Evolutionary conservation across 305 asterid species (phyloP).

Genomic region (Fraxinus baroniana): DNA sequence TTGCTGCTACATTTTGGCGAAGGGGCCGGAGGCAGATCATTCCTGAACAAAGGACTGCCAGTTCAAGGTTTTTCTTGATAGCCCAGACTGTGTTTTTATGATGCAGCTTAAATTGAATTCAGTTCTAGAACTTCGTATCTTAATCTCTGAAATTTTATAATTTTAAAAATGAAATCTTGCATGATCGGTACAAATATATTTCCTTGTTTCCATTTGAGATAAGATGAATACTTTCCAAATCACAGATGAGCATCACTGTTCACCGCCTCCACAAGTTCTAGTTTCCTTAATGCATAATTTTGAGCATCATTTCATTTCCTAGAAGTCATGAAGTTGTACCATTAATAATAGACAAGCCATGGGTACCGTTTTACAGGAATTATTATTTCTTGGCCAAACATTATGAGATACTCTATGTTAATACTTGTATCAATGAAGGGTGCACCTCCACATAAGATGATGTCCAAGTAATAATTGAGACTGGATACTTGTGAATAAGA

Average conservation of each 20-base stretch:
- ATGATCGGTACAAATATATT: conserved; percentile 3
- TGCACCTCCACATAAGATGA: neutral
- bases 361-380: conserved; percentile 3
- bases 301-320: conserved; percentile 19
- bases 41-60: conserved; percentile 89
- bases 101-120: conserved; percentile 16
- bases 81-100: conserved; percentile 24
- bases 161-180: neutral
- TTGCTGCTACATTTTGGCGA: conserved; percentile 88
- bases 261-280: conserved; percentile 1
- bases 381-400: conserved; percentile 1
- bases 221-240: neutral
- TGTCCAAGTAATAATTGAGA: neutral
- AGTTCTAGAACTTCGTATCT: conserved; percentile 8
- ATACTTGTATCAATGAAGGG: conserved; percentile 10
- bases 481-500: neutral
- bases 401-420: neutral
- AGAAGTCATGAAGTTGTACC: neutral
- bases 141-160: conserved; percentile 12
- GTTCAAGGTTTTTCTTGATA: conserved; percentile 73
- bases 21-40: conserved; percentile 87
- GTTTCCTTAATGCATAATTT: conserved; percentile 5
- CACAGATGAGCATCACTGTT: conserved; percentile 10
- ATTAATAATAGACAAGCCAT: neutral
- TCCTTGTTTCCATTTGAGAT: conserved; percentile 19